Conservation (phyloP, 192 early-diverging fungal genomes). For the Backusella psychrophila region DNA sequence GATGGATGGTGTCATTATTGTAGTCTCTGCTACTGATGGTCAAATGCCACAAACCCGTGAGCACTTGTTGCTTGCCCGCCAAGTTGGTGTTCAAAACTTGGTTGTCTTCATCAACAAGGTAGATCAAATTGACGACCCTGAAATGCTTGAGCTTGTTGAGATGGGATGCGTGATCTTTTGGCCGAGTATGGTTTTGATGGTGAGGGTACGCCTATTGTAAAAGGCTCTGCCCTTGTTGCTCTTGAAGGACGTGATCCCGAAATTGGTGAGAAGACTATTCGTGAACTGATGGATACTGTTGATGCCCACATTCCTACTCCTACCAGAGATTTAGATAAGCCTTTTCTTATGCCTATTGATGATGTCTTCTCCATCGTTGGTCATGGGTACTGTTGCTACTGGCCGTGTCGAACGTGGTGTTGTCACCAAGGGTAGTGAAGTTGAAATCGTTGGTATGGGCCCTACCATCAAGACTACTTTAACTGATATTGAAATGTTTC, state of each 20-base stretch:
- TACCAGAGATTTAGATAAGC: conserved; percentile 91
- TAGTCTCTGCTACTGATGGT: conserved; percentile 95
- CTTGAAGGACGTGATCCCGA: conserved; percentile 88
- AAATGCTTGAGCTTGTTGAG: conserved; percentile 97
- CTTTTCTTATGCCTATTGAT: conserved; percentile 98
- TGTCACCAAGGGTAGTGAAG: conserved; percentile 89
- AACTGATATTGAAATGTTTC: conserved; percentile 99
- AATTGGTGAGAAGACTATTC: conserved; percentile 84
- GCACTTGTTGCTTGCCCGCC: conserved; percentile 91
- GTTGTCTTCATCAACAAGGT: conserved; percentile 99
- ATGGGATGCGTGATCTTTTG: conserved; percentile 97
- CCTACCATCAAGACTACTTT: conserved; percentile 85
- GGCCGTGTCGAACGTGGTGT: conserved; percentile 93
- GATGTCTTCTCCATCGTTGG: conserved; percentile 98
- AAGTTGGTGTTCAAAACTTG: conserved; percentile 89
- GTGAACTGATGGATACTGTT: conserved; percentile 89
- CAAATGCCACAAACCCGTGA: conserved; percentile 98
- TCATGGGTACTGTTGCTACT: conserved; percentile 93
- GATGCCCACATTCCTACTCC: conserved; percentile 92
- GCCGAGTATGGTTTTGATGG: conserved; percentile 89
- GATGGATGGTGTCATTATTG: conserved; percentile 95
- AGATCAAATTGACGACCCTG: conserved; percentile 91
- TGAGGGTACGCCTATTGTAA: conserved; percentile 86
- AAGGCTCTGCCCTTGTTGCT: conserved; percentile 92
- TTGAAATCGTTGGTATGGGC: conserved; percentile 96